Evolutionary conservation across 768 basidiomycete species (phyloP), one percentile per base, ranked within the genome.

Genomic region (Glaciozyma martinii): DNA sequence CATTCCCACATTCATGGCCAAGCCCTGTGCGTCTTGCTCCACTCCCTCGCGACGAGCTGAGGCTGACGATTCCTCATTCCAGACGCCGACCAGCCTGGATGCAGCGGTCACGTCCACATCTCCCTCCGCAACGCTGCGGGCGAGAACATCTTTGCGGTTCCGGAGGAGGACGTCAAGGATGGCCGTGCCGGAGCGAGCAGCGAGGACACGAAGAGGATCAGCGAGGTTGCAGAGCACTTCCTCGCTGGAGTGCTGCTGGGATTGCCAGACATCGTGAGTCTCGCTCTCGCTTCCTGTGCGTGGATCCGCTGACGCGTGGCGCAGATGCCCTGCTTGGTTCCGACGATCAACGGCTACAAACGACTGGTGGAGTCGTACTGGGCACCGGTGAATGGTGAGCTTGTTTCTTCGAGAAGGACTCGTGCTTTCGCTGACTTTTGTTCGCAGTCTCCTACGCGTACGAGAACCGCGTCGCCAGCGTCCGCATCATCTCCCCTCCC

Each of bases 31-130:
- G 27, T 30, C 30, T 29, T 6, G 21, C 46, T n/a, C n/a, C n/a
- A n/a, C 46, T 47, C 10, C 25, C 16, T 47, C 12, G 16, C n/a
- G n/a, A n/a, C n/a, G n/a, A n/a, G n/a, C n/a, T n/a, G n/a, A n/a
- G n/a, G n/a, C n/a, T n/a, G n/a, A n/a, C n/a, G n/a, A n/a, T n/a
- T n/a, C n/a, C n/a, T n/a, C n/a, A n/a, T 7, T 44, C 73, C 73
- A 16, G 67, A 74, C 59, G 58, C 59, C 12, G 71, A 95, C 88
- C 83, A 97, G 68, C 93, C 95, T 43, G 95, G 95, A 5, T 93
- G 90, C 75, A 92, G 90, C 68, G 95, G 94, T 4, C 95, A 99
- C 76, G 86, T 89, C 3, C 95, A 99, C 73, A 89, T 97, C 57
- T 94, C 90, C 0, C 77, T 99, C 43, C 82, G 85, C 57, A 82